These are phyloP conservation scores for Calophaca sinica DNA, from an alignment of 306 rosid genomes.

Conservation along the genomic window DNA sequence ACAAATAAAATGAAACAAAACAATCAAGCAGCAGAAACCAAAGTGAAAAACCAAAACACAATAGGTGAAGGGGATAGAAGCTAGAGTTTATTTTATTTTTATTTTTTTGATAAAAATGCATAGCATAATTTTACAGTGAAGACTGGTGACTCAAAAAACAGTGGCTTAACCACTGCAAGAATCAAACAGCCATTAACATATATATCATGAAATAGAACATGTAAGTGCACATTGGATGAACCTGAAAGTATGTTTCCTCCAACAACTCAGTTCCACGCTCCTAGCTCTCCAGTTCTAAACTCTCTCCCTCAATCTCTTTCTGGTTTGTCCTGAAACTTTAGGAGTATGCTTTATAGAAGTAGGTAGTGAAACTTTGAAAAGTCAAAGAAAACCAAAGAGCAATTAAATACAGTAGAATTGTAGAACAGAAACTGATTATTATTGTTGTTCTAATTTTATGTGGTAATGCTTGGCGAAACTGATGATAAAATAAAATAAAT, in stretches of 20 bases:
- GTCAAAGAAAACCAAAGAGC: slow-evolving; percentile 17
- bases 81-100: neutral
- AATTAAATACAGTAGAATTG: neutral
- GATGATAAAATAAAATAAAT: no score
- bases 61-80: neutral
- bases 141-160: slow-evolving; percentile 24
- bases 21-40: neutral
- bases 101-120: slow-evolving; percentile 7
- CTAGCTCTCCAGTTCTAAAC: slow-evolving; percentile 26
- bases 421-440: neutral
- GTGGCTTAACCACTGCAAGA: neutral
- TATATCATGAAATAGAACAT: neutral
- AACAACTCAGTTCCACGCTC: slow-evolving; percentile 19
- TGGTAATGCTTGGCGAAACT: no score
- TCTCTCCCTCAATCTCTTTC: neutral
- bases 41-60: slow-evolving; percentile 17
- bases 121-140: slow-evolving; percentile 7
- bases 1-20: neutral
- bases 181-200: neutral
- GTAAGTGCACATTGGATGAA: neutral
- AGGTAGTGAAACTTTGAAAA: neutral
- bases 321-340: neutral
- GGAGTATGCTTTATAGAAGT: slow-evolving; percentile 24
- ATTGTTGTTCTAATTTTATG: no score
- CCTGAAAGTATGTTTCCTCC: slow-evolving; percentile 37